Percentiles rank a stretch among this genome's conserved stretches.
Conservation (phyloP, 148 eudicot species). For the Chenopodium album region DNA sequence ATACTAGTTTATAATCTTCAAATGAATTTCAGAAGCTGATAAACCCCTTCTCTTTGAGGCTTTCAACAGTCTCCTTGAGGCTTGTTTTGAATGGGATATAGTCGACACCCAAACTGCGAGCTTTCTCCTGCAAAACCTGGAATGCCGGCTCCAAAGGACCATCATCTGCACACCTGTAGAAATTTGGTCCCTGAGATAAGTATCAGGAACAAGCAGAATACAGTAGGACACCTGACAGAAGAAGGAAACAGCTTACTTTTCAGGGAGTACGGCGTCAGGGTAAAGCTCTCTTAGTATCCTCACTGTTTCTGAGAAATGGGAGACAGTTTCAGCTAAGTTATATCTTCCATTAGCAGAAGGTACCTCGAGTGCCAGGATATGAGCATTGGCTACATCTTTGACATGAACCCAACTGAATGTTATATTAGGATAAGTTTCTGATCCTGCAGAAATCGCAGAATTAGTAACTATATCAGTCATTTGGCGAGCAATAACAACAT, state of each 20-base stretch:
- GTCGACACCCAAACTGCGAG: conserved; percentile 44
- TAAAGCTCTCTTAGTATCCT: conserved; percentile 43
- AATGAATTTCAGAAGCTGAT: conserved; percentile 2
- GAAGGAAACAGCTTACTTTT: conserved; percentile 42
- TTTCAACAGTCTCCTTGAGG: conserved; percentile 55
- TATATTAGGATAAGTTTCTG: conserved; percentile 40
- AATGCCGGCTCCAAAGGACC: conserved; percentile 38
- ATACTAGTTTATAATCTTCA: neutral
- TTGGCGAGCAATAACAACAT: neutral
- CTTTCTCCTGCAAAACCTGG: conserved; percentile 40
- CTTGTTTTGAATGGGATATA: conserved; percentile 39
- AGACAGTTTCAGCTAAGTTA: conserved; percentile 39
- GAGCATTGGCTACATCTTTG: conserved; percentile 58
- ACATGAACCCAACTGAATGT: conserved; percentile 46
- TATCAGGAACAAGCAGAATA: neutral
- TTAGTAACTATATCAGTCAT: neutral
- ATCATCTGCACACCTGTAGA: conserved; percentile 56
- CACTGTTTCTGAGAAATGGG: conserved; percentile 44
- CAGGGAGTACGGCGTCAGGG: conserved; percentile 53
- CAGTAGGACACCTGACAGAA: neutral
- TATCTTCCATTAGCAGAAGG: conserved; percentile 58
- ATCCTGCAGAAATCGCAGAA: conserved; percentile 30
- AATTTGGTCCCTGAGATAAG: neutral
- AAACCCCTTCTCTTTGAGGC: conserved; percentile 51
- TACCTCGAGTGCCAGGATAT: conserved; percentile 48